Conservation (phyloP, 1,139 yeast species). For the Protomyces arabidopsidicola region DNA sequence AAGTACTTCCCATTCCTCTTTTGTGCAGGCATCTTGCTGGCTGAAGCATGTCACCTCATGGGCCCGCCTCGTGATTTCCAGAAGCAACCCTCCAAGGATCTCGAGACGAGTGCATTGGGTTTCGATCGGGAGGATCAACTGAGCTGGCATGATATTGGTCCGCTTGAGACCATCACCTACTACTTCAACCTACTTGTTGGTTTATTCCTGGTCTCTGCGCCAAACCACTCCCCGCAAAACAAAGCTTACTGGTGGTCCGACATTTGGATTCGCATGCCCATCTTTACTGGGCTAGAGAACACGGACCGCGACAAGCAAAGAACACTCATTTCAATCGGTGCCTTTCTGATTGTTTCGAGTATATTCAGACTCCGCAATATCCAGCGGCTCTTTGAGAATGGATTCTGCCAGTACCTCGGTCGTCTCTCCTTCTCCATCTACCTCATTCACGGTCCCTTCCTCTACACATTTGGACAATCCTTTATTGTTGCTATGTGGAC, state of each 20-base stretch:
- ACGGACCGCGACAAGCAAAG: background rate
- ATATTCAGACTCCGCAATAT: constrained; percentile 6
- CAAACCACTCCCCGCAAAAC: constrained; percentile 11
- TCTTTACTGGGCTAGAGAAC: background rate
- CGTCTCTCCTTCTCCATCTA: constrained; percentile 10
- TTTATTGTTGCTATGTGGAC: constrained; percentile 7
- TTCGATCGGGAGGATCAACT: background rate
- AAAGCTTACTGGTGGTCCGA: constrained; percentile 14
- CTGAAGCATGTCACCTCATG: constrained; percentile 6
- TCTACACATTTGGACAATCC: constrained; percentile 13
- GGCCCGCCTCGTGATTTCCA: constrained; percentile 1
- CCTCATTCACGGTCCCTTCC: constrained; percentile 14
- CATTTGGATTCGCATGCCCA: constrained; percentile 1
- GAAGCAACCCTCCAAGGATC: background rate
- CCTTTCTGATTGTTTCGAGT: constrained; percentile 8
- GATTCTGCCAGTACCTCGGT: constrained; percentile 12
- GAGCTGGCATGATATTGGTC: background rate
- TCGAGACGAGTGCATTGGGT: background rate
- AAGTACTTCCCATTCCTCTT: constrained; percentile 19
- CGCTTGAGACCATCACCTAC: background rate
- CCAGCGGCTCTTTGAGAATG: constrained; percentile 10
- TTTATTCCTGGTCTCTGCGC: constrained; percentile 10
- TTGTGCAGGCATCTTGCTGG: constrained; percentile 20
- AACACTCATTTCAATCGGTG: constrained; percentile 1
- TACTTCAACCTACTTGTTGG: constrained; percentile 6